phyloP scores from a whole-genome alignment of 2,329 filamentous ascomycete genomes.

The Westerdykella aurantiaca region DNA sequence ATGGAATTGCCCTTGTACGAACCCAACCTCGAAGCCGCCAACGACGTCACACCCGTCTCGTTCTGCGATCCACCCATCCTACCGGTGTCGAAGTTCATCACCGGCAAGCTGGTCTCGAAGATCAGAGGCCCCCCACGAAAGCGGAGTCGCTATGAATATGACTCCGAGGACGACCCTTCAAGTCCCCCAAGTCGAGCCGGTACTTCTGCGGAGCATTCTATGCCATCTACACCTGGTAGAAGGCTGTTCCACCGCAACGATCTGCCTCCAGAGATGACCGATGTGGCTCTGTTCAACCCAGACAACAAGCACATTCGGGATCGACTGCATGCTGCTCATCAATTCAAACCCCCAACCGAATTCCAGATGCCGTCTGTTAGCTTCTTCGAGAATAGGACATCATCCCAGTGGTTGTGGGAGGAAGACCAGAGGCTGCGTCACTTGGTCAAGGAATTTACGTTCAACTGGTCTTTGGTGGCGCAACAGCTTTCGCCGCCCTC shows the following conservation, averaged over 20 bases:
- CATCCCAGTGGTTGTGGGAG: slow-evolving; percentile 84
- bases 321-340: slow-evolving; percentile 81
- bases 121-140: slow-evolving; percentile 63
- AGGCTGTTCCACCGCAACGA: slow-evolving; percentile 40
- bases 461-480: slow-evolving; percentile 96
- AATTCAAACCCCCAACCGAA: slow-evolving; percentile 89
- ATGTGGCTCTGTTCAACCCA: slow-evolving; percentile 82
- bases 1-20: slow-evolving; percentile 77
- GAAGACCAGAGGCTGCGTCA: slow-evolving; percentile 87
- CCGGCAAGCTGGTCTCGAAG: slow-evolving; percentile 69
- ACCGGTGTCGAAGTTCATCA: slow-evolving; percentile 80
- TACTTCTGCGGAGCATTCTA: slow-evolving; percentile 40
- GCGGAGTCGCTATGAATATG: slow-evolving; percentile 76
- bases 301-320: slow-evolving; percentile 88
- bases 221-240: slow-evolving; percentile 37
- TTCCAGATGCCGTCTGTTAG: slow-evolving; percentile 81
- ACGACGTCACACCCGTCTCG: slow-evolving; percentile 29
- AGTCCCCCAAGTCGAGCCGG: slow-evolving; percentile 34
- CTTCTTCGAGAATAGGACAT: slow-evolving; percentile 81
- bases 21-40: slow-evolving; percentile 26
- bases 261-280: slow-evolving; percentile 62
- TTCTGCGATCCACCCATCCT: slow-evolving; percentile 54
- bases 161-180: slow-evolving; percentile 58
- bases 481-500: slow-evolving; percentile 70
- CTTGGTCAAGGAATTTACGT: slow-evolving; percentile 85